Base-by-base conservation (phyloP, 805 yeast species). In the Clavispora santaluciae region DNA sequence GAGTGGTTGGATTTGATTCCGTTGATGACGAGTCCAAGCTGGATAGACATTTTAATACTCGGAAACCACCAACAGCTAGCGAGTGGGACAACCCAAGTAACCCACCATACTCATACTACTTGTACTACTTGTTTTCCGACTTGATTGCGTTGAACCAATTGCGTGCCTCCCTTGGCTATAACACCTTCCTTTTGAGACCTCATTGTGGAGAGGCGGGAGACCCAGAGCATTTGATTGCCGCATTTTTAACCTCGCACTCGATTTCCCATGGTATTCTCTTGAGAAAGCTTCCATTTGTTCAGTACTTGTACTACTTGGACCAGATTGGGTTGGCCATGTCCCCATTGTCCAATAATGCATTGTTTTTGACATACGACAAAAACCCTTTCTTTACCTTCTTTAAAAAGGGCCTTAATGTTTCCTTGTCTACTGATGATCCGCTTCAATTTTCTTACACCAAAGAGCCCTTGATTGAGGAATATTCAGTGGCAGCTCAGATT, bases 161-260 rank as follows among this genome's bases (percentile, higher is more conserved):
- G 79, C 78, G 99, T 64, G 66, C 72, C 24, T 73, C 69, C 43
- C 75, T 90, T 43, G 84, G 86, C 0, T 85, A 79, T 64, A 90
- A 86, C 60, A 90, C 97, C 0, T 83, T 93, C 64, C 95, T 88
- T n/a, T 69, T 93, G 54, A 78, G 99, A 55, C 99, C 99, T 3
- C 99, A 93, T 63, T 87, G 96, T 53, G 99, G 99, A 48, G 99
- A 93, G 64, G 99, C 99, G n/a, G 99, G 99, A 45, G 99, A 93
- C 58, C 97, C 98, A 1, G 98, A 93, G 57, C 99, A 93, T 68
- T 72, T 95, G 57, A 86, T 90, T 34, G 76, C 90, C 38, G 90
- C 99, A 1, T 93, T 85, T 55, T 65, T 93, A 55, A 79, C 93
- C 1, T 81, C 97, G 1, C 95, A 91, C 56, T 87, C 95, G 38